Percentiles rank a stretch among this genome's conserved stretches.
phyloP scores from a whole-genome alignment of 2,329 filamentous ascomycete species.

The Aureobasidium sp. region DNA sequence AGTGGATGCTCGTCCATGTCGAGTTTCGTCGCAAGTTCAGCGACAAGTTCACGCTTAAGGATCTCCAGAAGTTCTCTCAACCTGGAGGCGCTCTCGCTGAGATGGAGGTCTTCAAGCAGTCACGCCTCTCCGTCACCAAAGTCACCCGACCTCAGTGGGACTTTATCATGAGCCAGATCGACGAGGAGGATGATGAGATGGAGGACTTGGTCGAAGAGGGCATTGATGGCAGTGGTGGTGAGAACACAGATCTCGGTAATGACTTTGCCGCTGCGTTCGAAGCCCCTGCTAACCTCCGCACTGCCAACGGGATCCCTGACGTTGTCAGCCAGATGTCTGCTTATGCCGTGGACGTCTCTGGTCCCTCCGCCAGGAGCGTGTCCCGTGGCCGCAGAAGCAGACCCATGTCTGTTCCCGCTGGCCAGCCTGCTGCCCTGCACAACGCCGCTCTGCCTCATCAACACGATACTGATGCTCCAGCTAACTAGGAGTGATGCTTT shows the following conservation, averaged over 20 bases:
- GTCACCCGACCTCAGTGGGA: conserved; percentile 61
- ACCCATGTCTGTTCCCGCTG: background rate
- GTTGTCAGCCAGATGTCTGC: background rate
- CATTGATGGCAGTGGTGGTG: background rate
- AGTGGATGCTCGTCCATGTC: conserved; percentile 87
- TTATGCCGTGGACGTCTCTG: background rate
- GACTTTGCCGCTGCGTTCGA: conserved; percentile 16
- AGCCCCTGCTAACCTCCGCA: conserved; percentile 4
- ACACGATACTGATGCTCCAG: background rate
- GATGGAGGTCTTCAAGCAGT: conserved; percentile 78
- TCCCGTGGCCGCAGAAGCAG: conserved; percentile 1
- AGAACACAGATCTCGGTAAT: background rate
- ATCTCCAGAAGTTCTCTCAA: conserved; percentile 56
- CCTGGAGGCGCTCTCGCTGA: conserved; percentile 45
- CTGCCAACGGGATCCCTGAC: background rate
- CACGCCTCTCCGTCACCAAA: conserved; percentile 72
- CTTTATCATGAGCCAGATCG: conserved; percentile 44
- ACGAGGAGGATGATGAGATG: conserved; percentile 20
- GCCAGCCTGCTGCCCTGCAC: background rate
- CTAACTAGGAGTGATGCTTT: background rate
- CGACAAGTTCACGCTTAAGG: conserved; percentile 61
- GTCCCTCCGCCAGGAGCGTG: background rate
- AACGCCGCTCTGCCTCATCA: background rate
- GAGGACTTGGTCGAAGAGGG: background rate
- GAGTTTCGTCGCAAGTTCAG: conserved; percentile 78